Percentiles rank a stretch among this genome's conserved stretches.
Evolutionary conservation across 2,329 filamentous ascomycete genomes (phyloP).

Genomic region (Botrytis fabae): DNA sequence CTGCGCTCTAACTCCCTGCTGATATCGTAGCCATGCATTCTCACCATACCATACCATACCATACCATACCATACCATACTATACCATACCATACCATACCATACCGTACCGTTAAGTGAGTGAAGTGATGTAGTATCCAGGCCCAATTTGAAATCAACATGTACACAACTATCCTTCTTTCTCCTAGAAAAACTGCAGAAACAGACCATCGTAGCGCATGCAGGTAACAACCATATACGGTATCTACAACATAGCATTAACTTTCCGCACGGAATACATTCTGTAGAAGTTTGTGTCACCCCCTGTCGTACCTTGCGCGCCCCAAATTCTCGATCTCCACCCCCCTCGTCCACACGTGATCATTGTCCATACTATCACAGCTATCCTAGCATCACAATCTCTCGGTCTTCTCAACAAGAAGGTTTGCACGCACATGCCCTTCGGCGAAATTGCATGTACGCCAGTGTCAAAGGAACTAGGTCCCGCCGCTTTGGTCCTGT

Average conservation of each 20-base stretch:
- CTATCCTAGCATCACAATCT: background rate
- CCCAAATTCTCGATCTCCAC: background rate
- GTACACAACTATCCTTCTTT: background rate
- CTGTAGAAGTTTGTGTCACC: background rate
- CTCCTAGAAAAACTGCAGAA: background rate
- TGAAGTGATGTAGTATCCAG: background rate
- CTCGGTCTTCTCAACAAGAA: background rate
- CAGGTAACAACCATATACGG: background rate
- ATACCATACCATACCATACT: too few species aligned
- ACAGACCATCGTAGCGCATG: background rate
- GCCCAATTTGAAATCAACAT: background rate
- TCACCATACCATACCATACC: background rate
- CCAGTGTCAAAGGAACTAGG: background rate
- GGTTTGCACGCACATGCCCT: background rate
- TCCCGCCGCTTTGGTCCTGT: slow-evolving; percentile 1
- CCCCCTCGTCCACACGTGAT: background rate
- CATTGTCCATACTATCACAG: background rate
- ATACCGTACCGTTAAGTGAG: background rate
- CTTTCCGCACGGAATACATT: background rate
- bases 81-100: too few species aligned
- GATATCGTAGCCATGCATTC: background rate
- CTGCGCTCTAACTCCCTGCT: background rate
- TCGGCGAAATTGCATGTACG: background rate
- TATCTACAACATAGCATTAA: background rate
- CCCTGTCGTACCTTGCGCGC: background rate